Evolutionary conservation across 768 basidiomycete species (phyloP).

Genomic region (Clathrus columnatus): DNA sequence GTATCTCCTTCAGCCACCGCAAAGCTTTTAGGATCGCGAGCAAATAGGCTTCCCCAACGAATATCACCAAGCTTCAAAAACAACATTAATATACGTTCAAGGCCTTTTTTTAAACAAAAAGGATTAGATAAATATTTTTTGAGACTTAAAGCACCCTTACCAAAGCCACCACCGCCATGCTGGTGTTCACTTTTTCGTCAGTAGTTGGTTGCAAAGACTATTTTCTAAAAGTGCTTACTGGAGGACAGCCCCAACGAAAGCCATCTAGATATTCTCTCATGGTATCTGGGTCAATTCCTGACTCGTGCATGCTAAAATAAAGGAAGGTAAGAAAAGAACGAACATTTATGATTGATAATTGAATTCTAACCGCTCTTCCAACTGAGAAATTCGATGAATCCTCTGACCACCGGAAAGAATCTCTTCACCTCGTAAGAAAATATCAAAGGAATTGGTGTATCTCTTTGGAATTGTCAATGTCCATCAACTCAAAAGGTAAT

Average conservation of each 20-base stretch:
- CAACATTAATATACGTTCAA: constrained; percentile 44
- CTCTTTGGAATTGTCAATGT: constrained; percentile 15
- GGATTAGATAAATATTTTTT: constrained; percentile 3
- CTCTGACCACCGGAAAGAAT: constrained; percentile 47
- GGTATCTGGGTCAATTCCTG: constrained; percentile 30
- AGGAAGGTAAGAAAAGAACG: neutral
- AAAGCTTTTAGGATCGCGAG: constrained; percentile 15
- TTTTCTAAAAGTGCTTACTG: constrained; percentile 13
- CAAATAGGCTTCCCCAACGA: constrained; percentile 25
- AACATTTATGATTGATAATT: neutral
- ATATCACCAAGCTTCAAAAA: constrained; percentile 40
- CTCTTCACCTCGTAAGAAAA: constrained; percentile 50
- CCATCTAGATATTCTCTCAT: constrained; percentile 43
- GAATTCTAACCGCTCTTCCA: constrained; percentile 25
- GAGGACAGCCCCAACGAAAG: constrained; percentile 40
- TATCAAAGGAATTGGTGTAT: constrained; percentile 46
- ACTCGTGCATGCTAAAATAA: constrained; percentile 22
- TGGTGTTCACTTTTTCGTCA: neutral
- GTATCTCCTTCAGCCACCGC: constrained; percentile 15
- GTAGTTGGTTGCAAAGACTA: neutral
- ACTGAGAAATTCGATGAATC: constrained; percentile 36
- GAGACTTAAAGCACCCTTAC: constrained; percentile 20
- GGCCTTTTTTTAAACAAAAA: constrained; percentile 15
- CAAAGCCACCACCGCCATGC: constrained; percentile 43
- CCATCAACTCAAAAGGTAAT: neutral